phyloP scores from a whole-genome alignment of 352 stramenopile species.

The Phytophthora macrochlamydospora region DNA sequence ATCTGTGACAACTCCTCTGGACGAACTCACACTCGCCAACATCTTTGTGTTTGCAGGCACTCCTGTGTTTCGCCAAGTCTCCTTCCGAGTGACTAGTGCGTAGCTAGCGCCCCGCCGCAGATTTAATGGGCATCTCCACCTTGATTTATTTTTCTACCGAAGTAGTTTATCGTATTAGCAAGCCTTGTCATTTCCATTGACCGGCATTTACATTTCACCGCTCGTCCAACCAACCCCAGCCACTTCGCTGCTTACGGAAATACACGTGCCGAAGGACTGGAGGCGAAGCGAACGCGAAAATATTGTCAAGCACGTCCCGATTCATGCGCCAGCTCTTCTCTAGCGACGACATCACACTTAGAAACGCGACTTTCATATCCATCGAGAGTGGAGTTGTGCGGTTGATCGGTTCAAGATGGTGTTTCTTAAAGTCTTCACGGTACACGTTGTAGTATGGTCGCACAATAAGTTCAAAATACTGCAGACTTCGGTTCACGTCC shows the following conservation, averaged over 20 bases:
- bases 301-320: neutral
- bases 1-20: neutral
- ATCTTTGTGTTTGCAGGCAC: neutral
- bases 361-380: constrained; percentile 18
- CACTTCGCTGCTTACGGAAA: neutral
- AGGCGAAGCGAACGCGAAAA: neutral
- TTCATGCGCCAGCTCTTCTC: neutral
- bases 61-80: neutral
- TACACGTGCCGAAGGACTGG: neutral
- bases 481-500: constrained; percentile 7
- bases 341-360: constrained; percentile 11
- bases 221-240: neutral
- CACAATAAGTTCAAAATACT: constrained; percentile 22
- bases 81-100: neutral
- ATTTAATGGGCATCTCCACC: too few species aligned
- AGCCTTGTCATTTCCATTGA: too few species aligned
- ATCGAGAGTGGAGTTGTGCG: neutral
- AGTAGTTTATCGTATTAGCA: too few species aligned
- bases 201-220: too few species aligned
- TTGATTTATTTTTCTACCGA: too few species aligned
- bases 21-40: neutral
- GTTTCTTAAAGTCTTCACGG: constrained; percentile 9
- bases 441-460: constrained; percentile 18
- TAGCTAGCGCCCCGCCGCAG: too few species aligned
- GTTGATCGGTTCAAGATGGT: constrained; percentile 16